Evolutionary conservation across 2,329 filamentous ascomycete genomes (phyloP).

Genomic region (Penicillium corylophilum): DNA sequence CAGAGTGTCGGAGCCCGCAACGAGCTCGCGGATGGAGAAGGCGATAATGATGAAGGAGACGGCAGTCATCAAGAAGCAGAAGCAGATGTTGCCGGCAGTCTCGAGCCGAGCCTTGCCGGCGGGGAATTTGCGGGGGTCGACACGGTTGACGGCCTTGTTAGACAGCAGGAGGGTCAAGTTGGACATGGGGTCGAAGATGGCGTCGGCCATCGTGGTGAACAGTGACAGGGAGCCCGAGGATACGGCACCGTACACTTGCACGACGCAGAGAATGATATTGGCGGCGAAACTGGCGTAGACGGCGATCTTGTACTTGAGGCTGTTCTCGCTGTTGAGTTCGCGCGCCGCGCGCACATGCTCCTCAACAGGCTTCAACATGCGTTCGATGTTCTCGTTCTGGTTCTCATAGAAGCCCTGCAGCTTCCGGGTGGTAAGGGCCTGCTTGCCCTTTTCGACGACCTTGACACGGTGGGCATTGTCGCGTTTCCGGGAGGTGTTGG

Average conservation of each 20-base stretch:
- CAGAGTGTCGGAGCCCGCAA: slow-evolving; percentile 45
- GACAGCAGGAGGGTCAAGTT: slow-evolving; percentile 85
- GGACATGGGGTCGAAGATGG: slow-evolving; percentile 87
- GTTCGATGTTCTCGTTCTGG: slow-evolving; percentile 92
- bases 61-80: slow-evolving; percentile 92
- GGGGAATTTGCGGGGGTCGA: slow-evolving; percentile 83
- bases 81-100: slow-evolving; percentile 92
- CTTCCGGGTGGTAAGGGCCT: slow-evolving; percentile 28
- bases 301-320: slow-evolving; percentile 63
- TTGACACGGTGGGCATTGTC: slow-evolving; percentile 9
- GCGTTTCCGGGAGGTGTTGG: slow-evolving; percentile 78
- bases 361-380: slow-evolving; percentile 87
- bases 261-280: slow-evolving; percentile 72
- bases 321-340: slow-evolving; percentile 76
- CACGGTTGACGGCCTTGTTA: slow-evolving; percentile 81
- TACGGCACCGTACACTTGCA: slow-evolving; percentile 87
- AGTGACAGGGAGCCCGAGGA: slow-evolving; percentile 88
- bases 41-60: slow-evolving; percentile 92
- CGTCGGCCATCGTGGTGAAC: slow-evolving; percentile 96
- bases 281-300: slow-evolving; percentile 70
- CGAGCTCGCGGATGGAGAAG: slow-evolving; percentile 73
- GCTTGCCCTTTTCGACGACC: slow-evolving; percentile 42
- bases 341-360: slow-evolving; percentile 81
- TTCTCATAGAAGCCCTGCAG: slow-evolving; percentile 80
- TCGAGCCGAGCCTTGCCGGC: slow-evolving; percentile 92